Conservation (phyloP, 192 early-diverging fungal genomes). For the Backusella sp. region DNA sequence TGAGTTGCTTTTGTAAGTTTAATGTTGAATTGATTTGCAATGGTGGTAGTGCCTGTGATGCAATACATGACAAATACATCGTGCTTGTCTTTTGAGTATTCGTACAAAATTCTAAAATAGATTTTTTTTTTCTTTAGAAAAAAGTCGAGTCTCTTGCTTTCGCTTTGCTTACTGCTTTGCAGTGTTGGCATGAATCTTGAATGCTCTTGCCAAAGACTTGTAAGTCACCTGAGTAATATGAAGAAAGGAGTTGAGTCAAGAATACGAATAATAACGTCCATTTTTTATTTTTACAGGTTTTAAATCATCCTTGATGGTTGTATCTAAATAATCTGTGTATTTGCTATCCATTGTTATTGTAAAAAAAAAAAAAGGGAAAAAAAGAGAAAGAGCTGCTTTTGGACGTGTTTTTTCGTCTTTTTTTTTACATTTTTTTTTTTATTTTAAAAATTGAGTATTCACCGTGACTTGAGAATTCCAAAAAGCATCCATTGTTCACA, state of each 20-base stretch:
- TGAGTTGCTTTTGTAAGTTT: background rate
- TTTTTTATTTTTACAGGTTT: background rate
- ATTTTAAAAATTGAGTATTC: too few relatives aligned
- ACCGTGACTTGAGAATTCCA: too few relatives aligned
- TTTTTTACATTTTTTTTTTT: background rate
- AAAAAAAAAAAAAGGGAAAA: background rate
- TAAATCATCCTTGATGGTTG: background rate
- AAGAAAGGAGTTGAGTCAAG: background rate
- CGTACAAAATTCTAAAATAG: background rate
- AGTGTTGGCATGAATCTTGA: background rate
- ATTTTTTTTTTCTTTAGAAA: too few relatives aligned
- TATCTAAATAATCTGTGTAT: background rate
- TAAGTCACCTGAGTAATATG: background rate
- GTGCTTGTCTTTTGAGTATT: background rate
- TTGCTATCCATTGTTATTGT: background rate
- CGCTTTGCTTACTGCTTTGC: background rate
- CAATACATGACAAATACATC: background rate
- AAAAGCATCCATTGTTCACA: too few relatives aligned
- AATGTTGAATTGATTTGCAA: background rate
- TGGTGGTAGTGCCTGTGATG: background rate
- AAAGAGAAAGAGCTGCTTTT: background rate
- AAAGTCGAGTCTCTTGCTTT: too few relatives aligned
- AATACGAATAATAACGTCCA: background rate
- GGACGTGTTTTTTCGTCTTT: background rate
- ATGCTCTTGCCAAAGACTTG: slow-evolving; percentile 7